phyloP scores from a whole-genome alignment of 495 filamentous ascomycete genomes.

The Lasiosphaeriaceae sp. region DNA sequence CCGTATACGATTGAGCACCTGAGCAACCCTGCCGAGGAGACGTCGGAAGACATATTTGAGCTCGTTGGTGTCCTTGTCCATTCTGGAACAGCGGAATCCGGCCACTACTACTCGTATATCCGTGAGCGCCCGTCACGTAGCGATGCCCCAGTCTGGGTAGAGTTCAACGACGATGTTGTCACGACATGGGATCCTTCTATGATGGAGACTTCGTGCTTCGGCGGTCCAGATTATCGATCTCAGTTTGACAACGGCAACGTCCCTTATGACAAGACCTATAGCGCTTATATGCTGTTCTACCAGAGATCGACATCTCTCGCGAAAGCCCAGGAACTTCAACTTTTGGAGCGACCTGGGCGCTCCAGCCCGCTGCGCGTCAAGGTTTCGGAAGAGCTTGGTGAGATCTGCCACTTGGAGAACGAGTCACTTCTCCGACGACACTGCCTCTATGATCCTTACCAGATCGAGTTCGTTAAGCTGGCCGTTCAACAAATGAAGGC shows the following conservation, averaged over 20 bases:
- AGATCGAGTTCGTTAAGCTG: slow-evolving; percentile 62
- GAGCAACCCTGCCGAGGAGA: slow-evolving; percentile 55
- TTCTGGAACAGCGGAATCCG: slow-evolving; percentile 86
- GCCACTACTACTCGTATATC: slow-evolving; percentile 96
- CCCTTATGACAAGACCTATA: slow-evolving; percentile 65
- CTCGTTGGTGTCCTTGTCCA: slow-evolving; percentile 91
- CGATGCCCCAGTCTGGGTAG: slow-evolving; percentile 63
- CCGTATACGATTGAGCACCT: slow-evolving; percentile 85
- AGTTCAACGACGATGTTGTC: slow-evolving; percentile 90
- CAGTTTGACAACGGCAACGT: slow-evolving; percentile 42
- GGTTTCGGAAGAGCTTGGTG: slow-evolving; percentile 52
- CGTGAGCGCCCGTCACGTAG: slow-evolving; percentile 66
- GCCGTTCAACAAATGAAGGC: slow-evolving; percentile 49
- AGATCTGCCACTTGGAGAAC: slow-evolving; percentile 68
- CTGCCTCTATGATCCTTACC: slow-evolving; percentile 72
- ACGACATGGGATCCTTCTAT: slow-evolving; percentile 65
- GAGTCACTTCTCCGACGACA: slow-evolving; percentile 68
- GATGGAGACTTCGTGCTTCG: slow-evolving; percentile 76
- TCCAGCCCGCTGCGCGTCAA: slow-evolving; percentile 52
- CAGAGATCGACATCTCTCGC: slow-evolving; percentile 69
- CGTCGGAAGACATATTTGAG: slow-evolving; percentile 73
- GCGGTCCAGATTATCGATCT: slow-evolving; percentile 58
- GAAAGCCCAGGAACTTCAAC: slow-evolving; percentile 38
- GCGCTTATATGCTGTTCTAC: slow-evolving; percentile 98
- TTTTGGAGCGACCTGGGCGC: slow-evolving; percentile 25